Evolutionary conservation across 2,329 filamentous ascomycete species (phyloP).

Genomic region (Aspergillus terreus): DNA sequence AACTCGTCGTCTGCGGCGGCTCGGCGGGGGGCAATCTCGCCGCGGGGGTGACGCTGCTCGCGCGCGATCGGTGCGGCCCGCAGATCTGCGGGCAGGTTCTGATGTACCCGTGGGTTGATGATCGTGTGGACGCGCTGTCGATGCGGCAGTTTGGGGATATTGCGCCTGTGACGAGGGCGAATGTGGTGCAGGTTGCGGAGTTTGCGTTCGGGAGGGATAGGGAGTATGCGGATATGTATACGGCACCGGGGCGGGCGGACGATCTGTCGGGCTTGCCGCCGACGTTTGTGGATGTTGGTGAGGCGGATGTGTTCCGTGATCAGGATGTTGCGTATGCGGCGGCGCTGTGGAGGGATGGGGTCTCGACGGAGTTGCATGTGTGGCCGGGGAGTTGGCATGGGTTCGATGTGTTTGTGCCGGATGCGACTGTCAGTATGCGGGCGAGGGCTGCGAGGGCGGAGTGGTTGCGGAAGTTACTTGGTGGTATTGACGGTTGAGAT

Average conservation of each 20-base stretch:
- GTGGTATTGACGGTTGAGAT: too few relatives aligned
- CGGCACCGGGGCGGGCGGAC: slow-evolving; percentile 3
- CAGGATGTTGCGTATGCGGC: slow-evolving; percentile 2
- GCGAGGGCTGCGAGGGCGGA: too few relatives aligned
- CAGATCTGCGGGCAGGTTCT: slow-evolving; percentile 7
- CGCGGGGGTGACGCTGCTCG: not conserved
- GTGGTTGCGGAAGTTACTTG: too few relatives aligned
- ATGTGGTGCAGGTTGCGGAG: not conserved
- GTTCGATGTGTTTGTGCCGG: slow-evolving; percentile 1
- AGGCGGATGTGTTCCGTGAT: slow-evolving; percentile 5
- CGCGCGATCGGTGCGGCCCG: slow-evolving; percentile 2
- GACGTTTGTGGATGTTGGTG: slow-evolving; percentile 7
- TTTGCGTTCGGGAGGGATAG: not conserved
- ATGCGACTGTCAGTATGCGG: too few relatives aligned
- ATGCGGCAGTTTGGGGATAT: not conserved
- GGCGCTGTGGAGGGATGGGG: not conserved
- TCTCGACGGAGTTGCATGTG: slow-evolving; percentile 7
- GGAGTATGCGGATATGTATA: slow-evolving; percentile 1
- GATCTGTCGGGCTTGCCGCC: not conserved
- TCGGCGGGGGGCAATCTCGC: slow-evolving; percentile 19
- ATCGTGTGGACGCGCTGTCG: not conserved
- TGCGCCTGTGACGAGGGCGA: not conserved
- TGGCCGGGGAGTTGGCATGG: slow-evolving; percentile 1
- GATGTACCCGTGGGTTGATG: slow-evolving; percentile 8
- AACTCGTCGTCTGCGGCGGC: slow-evolving; percentile 14